Evolutionary conservation across 768 basidiomycete species (phyloP).

Genomic region (Lentinula lateritia): DNA sequence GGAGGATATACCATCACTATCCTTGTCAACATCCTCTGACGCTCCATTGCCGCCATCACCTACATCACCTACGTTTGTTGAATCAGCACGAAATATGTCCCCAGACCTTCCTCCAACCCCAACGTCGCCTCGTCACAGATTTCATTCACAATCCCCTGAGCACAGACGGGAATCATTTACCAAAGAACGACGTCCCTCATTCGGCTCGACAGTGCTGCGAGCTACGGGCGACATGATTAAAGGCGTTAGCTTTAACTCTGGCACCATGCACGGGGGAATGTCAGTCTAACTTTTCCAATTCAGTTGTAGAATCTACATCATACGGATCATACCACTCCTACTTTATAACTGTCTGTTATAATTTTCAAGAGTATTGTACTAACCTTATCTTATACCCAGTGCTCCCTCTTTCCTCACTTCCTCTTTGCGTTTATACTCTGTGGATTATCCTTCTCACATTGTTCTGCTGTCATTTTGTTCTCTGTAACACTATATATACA

Average conservation of each 20-base stretch:
- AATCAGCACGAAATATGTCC: neutral
- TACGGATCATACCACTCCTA: neutral
- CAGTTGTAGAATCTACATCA: neutral
- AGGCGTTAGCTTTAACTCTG: neutral
- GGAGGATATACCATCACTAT: no score
- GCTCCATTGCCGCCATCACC: neutral
- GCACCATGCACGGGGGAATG: neutral
- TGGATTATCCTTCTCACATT: neutral
- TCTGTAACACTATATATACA: no score
- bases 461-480: neutral
- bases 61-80: neutral
- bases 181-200: slow-evolving; percentile 2
- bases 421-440: neutral
- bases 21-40: neutral
- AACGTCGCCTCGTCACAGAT: neutral
- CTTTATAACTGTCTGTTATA: neutral
- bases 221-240: neutral
- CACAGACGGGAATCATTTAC: neutral
- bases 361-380: neutral
- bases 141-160: neutral
- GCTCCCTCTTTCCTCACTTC: neutral
- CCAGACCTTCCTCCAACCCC: neutral
- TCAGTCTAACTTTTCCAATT: neutral
- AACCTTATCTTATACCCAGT: neutral
- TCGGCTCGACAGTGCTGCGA: neutral